Percentiles rank a stretch among this genome's conserved stretches.
These are phyloP conservation scores for Cutaneotrichosporon mucoides DNA, from an alignment of 1,284 basidiomycete genomes.

Conservation along the genomic window DNA sequence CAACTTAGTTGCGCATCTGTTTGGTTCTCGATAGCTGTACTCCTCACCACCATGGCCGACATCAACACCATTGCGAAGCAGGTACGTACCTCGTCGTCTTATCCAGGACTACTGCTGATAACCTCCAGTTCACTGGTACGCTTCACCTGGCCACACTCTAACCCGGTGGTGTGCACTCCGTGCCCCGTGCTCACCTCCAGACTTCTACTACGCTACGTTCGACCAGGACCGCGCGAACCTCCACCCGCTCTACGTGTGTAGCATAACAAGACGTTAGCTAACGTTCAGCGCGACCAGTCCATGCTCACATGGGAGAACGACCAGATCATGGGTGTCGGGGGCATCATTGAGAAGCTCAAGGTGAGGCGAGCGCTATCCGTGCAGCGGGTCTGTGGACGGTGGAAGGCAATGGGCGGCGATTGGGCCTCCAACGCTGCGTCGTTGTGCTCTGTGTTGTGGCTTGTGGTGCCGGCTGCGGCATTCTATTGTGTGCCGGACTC, in stretches of 20 bases:
- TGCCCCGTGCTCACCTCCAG: slow-evolving; percentile 21
- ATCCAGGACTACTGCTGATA: slow-evolving; percentile 43
- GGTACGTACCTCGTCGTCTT: slow-evolving; percentile 21
- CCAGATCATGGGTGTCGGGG: slow-evolving; percentile 58
- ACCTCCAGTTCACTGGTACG: slow-evolving; percentile 53
- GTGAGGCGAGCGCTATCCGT: slow-evolving; percentile 51
- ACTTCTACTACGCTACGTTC: slow-evolving; percentile 50
- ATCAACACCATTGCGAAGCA: slow-evolving; percentile 56
- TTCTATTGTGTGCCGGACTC: no score
- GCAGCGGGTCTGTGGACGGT: not conserved
- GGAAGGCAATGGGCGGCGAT: not conserved
- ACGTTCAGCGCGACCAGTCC: slow-evolving; percentile 65
- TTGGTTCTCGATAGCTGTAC: slow-evolving; percentile 3
- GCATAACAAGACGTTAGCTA: not conserved
- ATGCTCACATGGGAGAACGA: slow-evolving; percentile 85
- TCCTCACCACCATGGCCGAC: slow-evolving; percentile 60
- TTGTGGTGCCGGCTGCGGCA: no score
- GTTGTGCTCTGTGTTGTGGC: no score
- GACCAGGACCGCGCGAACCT: slow-evolving; percentile 42
- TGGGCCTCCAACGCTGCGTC: no score
- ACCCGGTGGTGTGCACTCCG: not conserved
- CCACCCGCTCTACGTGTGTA: slow-evolving; percentile 46
- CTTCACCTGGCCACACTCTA: slow-evolving; percentile 55
- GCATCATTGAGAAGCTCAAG: slow-evolving; percentile 75
- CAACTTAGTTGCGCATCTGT: not conserved